phyloP scores from a whole-genome alignment of 2,329 filamentous ascomycete genomes.

The Arthroderma sp. region DNA sequence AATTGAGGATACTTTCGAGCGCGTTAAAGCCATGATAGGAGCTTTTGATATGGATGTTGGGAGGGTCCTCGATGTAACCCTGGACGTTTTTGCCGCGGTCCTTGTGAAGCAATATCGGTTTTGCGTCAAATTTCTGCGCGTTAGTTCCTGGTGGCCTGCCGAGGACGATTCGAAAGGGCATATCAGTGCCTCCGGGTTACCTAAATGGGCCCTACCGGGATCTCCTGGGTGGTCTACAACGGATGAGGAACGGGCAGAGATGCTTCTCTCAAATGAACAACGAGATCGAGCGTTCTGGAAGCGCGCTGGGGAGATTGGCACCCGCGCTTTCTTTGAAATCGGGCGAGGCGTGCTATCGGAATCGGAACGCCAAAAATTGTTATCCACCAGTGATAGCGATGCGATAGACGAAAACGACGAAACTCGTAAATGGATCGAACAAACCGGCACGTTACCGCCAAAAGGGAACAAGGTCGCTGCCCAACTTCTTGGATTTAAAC shows the following conservation, averaged over 20 bases:
- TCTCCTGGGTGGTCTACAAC: slow-evolving; percentile 49
- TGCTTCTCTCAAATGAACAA: slow-evolving; percentile 43
- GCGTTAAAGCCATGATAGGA: slow-evolving; percentile 85
- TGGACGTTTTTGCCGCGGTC: slow-evolving; percentile 88
- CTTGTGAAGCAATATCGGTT: slow-evolving; percentile 88
- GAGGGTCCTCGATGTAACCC: slow-evolving; percentile 79
- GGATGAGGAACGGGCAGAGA: slow-evolving; percentile 53
- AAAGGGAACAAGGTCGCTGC: slow-evolving; percentile 82
- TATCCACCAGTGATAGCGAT: slow-evolving; percentile 26
- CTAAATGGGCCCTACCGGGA: slow-evolving; percentile 68
- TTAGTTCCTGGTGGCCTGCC: slow-evolving; percentile 93
- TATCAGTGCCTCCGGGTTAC: slow-evolving; percentile 48
- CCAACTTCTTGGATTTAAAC: slow-evolving; percentile 90
- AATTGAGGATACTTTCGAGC: slow-evolving; percentile 76
- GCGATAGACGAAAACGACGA: slow-evolving; percentile 38
- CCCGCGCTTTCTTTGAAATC: slow-evolving; percentile 81
- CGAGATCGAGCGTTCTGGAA: slow-evolving; percentile 74
- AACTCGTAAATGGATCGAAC: slow-evolving; percentile 60
- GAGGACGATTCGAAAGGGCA: slow-evolving; percentile 38
- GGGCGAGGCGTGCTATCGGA: slow-evolving; percentile 57
- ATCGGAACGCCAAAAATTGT: slow-evolving; percentile 38
- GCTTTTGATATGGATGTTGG: slow-evolving; percentile 96
- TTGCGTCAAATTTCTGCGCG: slow-evolving; percentile 81
- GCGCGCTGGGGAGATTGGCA: slow-evolving; percentile 58
- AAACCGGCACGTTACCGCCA: slow-evolving; percentile 70